A percentile compares a stretch with the other conserved stretches of the same genome.
Conservation (phyloP, 2,329 filamentous ascomycete species). For the Ceratocystis alfenasii region DNA sequence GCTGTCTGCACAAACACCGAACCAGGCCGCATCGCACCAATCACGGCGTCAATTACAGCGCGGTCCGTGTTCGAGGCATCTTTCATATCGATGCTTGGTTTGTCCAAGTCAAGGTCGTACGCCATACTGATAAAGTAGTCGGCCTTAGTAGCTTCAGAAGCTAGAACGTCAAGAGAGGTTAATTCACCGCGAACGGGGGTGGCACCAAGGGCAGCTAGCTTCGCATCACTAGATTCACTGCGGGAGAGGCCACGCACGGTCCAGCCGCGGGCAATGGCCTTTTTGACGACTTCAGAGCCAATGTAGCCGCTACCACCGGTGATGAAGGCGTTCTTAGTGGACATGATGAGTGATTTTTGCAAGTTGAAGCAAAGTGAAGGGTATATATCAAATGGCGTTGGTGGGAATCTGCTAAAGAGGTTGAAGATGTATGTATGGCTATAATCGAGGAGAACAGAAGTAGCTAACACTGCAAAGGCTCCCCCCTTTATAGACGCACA, state of each 20-base stretch:
- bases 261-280: slow-evolving; percentile 32
- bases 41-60: slow-evolving; percentile 31
- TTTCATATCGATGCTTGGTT: slow-evolving; percentile 27
- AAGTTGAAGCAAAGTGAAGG: neutral
- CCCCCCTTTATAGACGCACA: no score
- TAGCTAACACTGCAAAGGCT: no score
- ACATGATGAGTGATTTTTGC: neutral
- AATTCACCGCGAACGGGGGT: slow-evolving; percentile 33
- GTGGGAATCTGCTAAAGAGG: no score
- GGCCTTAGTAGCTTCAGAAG: slow-evolving; percentile 30
- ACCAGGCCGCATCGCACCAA: slow-evolving; percentile 28
- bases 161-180: slow-evolving; percentile 30
- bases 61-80: slow-evolving; percentile 28
- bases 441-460: no score
- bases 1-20: slow-evolving; percentile 31
- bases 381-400: no score
- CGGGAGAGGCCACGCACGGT: slow-evolving; percentile 34
- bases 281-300: slow-evolving; percentile 29
- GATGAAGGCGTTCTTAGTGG: slow-evolving; percentile 29
- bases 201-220: slow-evolving; percentile 31
- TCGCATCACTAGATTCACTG: slow-evolving; percentile 29
- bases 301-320: slow-evolving; percentile 34
- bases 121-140: slow-evolving; percentile 37
- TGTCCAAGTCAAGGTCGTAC: slow-evolving; percentile 27
- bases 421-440: no score